Evolutionary conservation across 768 basidiomycete species (phyloP).

Genomic region (Lactifluus subvellereus): DNA sequence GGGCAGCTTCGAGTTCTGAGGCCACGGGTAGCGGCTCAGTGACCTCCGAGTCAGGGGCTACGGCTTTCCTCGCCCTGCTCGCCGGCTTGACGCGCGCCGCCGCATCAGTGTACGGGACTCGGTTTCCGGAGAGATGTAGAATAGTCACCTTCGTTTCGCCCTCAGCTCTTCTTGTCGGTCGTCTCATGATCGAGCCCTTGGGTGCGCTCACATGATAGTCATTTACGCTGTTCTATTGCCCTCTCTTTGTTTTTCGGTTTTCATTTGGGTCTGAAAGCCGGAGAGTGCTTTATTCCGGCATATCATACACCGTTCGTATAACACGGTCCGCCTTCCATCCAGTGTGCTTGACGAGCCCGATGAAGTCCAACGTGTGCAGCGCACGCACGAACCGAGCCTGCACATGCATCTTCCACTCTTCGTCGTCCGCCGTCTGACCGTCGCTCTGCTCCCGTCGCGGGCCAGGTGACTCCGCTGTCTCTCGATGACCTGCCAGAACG

Average conservation of each 20-base stretch:
- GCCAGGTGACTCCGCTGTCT: constrained; percentile 37
- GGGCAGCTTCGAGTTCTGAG: constrained; percentile 6
- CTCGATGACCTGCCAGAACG: constrained; percentile 64
- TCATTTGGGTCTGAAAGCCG: background rate
- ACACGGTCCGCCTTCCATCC: constrained; percentile 76
- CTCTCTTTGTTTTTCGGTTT: background rate
- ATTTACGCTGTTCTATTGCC: background rate
- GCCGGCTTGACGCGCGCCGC: background rate
- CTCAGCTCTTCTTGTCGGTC: constrained; percentile 25
- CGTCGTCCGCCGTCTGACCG: constrained; percentile 34
- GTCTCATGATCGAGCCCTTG: constrained; percentile 17
- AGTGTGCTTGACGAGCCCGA: constrained; percentile 77
- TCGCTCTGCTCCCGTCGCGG: constrained; percentile 21
- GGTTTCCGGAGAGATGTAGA: background rate
- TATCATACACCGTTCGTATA: constrained; percentile 58
- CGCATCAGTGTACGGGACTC: background rate
- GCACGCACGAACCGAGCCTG: constrained; percentile 77
- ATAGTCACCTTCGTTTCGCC: constrained; percentile 25
- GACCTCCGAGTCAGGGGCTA: background rate
- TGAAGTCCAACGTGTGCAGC: constrained; percentile 73
- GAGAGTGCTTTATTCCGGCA: constrained; percentile 26
- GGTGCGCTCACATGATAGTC: background rate
- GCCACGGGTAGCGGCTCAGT: constrained; percentile 8
- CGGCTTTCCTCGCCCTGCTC: constrained; percentile 9
- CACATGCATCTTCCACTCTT: constrained; percentile 54